phyloP scores from a whole-genome alignment of 2,329 filamentous ascomycete genomes.

The Aureobasidium sp. region DNA sequence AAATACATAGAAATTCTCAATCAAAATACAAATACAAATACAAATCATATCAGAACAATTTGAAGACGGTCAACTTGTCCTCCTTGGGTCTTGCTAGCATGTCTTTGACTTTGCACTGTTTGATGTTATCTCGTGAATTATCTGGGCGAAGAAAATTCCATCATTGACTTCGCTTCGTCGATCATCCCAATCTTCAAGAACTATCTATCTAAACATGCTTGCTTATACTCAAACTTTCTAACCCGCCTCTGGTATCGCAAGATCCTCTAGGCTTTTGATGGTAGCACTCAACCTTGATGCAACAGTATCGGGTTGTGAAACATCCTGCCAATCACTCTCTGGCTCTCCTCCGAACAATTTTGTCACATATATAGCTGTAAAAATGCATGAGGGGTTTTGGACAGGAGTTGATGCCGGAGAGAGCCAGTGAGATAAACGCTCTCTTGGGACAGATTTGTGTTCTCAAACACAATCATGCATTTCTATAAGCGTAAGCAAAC shows the following conservation, averaged over 20 bases:
- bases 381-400: background rate
- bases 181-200: background rate
- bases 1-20: background rate
- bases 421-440: background rate
- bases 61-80: background rate
- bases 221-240: background rate
- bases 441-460: background rate
- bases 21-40: background rate
- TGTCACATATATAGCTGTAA: background rate
- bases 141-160: background rate
- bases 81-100: background rate
- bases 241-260: too few relatives aligned
- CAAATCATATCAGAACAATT: background rate
- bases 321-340: background rate
- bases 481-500: background rate
- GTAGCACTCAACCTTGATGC: too few relatives aligned
- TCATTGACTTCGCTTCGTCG: background rate
- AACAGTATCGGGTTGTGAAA: background rate
- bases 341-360: background rate
- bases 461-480: background rate
- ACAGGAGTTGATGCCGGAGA: background rate
- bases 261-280: too few relatives aligned
- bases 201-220: background rate
- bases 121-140: background rate
- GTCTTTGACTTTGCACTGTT: background rate